Base-by-base conservation (phyloP, 2,329 filamentous ascomycete species). In the Bimuria novae-zelandiae region DNA sequence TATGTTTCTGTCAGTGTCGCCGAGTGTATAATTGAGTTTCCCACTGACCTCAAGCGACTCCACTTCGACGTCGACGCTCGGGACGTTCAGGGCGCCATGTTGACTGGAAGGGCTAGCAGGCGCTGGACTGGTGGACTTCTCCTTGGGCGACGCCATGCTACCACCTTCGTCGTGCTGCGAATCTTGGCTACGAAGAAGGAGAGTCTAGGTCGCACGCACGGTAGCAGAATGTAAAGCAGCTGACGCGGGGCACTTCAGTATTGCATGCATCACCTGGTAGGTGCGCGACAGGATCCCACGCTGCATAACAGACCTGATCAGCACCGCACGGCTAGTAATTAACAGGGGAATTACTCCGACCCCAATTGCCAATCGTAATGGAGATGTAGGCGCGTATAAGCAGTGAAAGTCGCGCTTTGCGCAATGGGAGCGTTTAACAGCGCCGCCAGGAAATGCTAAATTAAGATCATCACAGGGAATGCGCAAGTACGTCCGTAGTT, bases 41-140 rank as follows among this genome's bases (percentile, higher is more conserved):
- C 17, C 21, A 35, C 50, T 12, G 32, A 55, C 52, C 49, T 50
- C 46, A 14, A 32, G 32, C n/a, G 51, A 30, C 42, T 57, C 55
- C 7, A 45, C 51, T 42, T 57, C 55, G 36, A 57, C 46, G 11
- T 49, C 49, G 7, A 57, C 36, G 10, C 40, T 36, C 3, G 55
- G 55, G 16, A 54, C 40, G 14, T 50, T 27, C 19, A 55, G 12
- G 10, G 30, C 30, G 21, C 43, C 30, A 3, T 21, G 29, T 19
- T 45, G 42, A 17, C 43, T 36, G 8, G 29, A n/a, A 19, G 43
- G 43, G 30, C 43, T 46, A 41, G 21, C 46, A 4, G 46, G 36
- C 27, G 46, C 16, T 12, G 46, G 39, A n/a, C 49, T 47, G n/a
- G 32, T 16, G 32, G 33, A 44, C 11, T 22, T 21, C 7, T 17